These are phyloP conservation scores for Ophiobolus disseminans DNA, from an alignment of 2,329 filamentous ascomycete species.

Conservation along the genomic window DNA sequence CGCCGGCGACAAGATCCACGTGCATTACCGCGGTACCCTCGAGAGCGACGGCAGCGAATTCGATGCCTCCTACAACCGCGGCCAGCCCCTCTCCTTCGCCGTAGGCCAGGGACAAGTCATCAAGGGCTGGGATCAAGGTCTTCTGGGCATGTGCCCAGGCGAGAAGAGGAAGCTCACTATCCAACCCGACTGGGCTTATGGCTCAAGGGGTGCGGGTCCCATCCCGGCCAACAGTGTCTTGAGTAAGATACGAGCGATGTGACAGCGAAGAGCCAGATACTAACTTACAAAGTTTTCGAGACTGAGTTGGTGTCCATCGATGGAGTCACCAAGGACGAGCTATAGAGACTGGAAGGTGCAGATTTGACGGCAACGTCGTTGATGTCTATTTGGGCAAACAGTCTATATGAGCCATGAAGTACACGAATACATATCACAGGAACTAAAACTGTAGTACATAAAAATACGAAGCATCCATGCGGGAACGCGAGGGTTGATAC, in stretches of 20 bases:
- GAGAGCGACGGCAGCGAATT: constrained; percentile 67
- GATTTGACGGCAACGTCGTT: neutral
- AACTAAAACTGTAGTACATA: too few relatives aligned
- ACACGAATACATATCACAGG: too few relatives aligned
- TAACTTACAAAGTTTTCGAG: constrained; percentile 73
- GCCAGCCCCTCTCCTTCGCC: constrained; percentile 77
- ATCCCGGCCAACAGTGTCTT: constrained; percentile 86
- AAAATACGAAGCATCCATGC: too few relatives aligned
- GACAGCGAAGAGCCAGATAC: constrained; percentile 1
- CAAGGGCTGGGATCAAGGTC: constrained; percentile 93
- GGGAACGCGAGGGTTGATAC: too few relatives aligned
- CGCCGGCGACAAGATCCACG: constrained; percentile 76
- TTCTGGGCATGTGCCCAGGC: constrained; percentile 94
- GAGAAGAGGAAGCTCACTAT: constrained; percentile 94
- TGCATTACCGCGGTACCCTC: constrained; percentile 85
- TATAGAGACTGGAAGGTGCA: constrained; percentile 29
- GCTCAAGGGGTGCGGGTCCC: constrained; percentile 77
- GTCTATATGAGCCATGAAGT: neutral
- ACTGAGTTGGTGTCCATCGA: constrained; percentile 86
- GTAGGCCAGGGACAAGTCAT: constrained; percentile 89
- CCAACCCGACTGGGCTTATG: constrained; percentile 85
- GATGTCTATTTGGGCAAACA: neutral
- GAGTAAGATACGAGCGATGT: constrained; percentile 63
- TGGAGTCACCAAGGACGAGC: constrained; percentile 64
- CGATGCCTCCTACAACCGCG: constrained; percentile 73